Conservation (phyloP, 352 stramenopile genomes). For the Blastocystis sp. region DNA sequence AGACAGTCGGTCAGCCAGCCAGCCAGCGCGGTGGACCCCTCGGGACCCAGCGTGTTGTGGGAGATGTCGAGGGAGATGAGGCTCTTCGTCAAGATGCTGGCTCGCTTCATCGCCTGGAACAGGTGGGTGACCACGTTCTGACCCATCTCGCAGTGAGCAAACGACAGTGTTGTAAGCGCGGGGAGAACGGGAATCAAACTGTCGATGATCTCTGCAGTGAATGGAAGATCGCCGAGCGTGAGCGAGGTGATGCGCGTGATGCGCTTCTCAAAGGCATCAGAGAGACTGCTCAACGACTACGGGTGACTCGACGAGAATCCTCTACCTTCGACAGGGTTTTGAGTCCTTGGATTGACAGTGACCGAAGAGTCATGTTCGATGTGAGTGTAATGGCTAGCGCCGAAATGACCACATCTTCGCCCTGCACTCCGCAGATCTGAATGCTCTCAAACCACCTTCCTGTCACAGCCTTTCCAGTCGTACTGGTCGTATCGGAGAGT, state of each 20-base stretch:
- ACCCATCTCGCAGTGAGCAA: not conserved
- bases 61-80: not conserved
- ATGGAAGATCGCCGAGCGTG: not conserved
- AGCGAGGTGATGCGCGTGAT: not conserved
- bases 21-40: not conserved
- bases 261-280: not conserved
- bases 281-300: not conserved
- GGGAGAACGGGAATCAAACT: not conserved
- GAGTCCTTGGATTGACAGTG: not conserved
- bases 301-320: not conserved
- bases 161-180: not conserved
- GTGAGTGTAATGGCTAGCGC: not conserved
- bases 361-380: not conserved
- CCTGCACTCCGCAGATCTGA: not conserved
- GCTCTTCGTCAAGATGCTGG: not conserved
- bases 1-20: not conserved
- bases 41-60: constrained; percentile 2
- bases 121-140: not conserved
- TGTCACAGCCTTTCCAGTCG: not conserved
- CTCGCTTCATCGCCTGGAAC: not conserved
- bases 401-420: not conserved
- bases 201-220: not conserved
- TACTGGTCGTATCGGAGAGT: not conserved
- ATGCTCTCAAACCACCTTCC: constrained; percentile 1
- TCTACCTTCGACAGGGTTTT: not conserved